Evolutionary conservation across 805 yeast genomes (phyloP).

Genomic region (Ogataea polymorpha): DNA sequence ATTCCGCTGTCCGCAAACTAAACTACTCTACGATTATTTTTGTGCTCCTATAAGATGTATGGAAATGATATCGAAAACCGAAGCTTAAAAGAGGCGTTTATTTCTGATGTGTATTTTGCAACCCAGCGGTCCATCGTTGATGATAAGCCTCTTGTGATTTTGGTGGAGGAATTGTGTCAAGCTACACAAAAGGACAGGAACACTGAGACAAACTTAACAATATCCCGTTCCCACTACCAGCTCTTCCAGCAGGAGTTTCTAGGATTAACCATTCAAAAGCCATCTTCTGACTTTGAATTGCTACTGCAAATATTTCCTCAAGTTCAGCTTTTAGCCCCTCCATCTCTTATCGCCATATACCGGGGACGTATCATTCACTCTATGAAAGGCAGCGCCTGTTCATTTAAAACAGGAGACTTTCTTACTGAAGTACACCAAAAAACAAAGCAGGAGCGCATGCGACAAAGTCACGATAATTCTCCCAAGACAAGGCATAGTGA

Average conservation of each 20-base stretch:
- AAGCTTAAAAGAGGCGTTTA: no score
- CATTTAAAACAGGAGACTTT: not conserved
- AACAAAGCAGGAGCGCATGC: slow-evolving; percentile 18
- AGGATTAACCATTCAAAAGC: slow-evolving; percentile 39
- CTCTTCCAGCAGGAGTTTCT: slow-evolving; percentile 29
- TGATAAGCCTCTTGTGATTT: slow-evolving; percentile 39
- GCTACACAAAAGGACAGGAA: no score
- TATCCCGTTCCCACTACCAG: not conserved
- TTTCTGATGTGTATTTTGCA: no score
- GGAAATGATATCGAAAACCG: no score
- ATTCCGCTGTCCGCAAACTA: no score
- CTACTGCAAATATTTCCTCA: slow-evolving; percentile 56
- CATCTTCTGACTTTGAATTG: slow-evolving; percentile 41
- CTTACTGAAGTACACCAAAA: slow-evolving; percentile 2
- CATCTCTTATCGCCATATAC: slow-evolving; percentile 55
- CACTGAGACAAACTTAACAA: slow-evolving; percentile 11
- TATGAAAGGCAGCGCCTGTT: not conserved
- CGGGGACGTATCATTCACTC: slow-evolving; percentile 44
- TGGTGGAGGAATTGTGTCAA: slow-evolving; percentile 12
- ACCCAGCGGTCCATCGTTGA: no score
- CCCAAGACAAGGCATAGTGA: no score
- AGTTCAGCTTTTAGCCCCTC: slow-evolving; percentile 38
- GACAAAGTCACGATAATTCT: no score
- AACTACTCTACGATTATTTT: no score
- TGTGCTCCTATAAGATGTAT: no score